Evolutionary conservation across 1,284 basidiomycete genomes (phyloP).

Genomic region (Pseudozyma sp.): DNA sequence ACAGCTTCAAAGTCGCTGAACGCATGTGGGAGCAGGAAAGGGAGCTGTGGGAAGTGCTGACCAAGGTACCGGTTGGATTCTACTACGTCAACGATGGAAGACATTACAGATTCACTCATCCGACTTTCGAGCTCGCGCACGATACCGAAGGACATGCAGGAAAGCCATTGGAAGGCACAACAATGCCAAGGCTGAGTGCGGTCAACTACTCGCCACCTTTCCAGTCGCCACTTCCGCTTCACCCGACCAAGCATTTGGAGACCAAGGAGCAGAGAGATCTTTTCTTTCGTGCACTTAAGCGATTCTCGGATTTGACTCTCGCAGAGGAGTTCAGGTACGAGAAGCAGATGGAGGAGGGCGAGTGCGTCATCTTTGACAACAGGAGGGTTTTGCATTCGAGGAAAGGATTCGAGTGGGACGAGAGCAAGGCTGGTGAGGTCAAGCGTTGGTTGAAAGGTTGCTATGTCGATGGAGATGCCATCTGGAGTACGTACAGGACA

Average conservation of each 20-base stretch:
- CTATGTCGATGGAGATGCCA: conserved; percentile 83
- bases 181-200: conserved; percentile 62
- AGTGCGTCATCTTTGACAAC: conserved; percentile 93
- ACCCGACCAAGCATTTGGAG: conserved; percentile 36
- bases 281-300: conserved; percentile 73
- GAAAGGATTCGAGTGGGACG: conserved; percentile 77
- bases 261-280: conserved; percentile 26
- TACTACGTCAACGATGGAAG: conserved; percentile 92
- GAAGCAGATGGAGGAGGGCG: conserved; percentile 83
- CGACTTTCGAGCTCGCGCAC: conserved; percentile 78
- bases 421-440: conserved; percentile 66
- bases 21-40: conserved; percentile 74
- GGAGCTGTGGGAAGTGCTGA: conserved; percentile 75
- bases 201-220: conserved; percentile 97
- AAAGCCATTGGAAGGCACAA: conserved; percentile 19
- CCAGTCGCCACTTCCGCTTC: conserved; percentile 77
- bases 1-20: conserved; percentile 79
- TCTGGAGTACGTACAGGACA: conserved; percentile 73
- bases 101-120: conserved; percentile 82
- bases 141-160: conserved; percentile 52
- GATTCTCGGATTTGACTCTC: conserved; percentile 77
- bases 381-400: conserved; percentile 89
- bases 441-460: conserved; percentile 78
- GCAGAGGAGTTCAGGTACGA: conserved; percentile 74
- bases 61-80: conserved; percentile 80